Conservation (phyloP, 768 basidiomycete genomes). For the Tulasnella sp. region DNA sequence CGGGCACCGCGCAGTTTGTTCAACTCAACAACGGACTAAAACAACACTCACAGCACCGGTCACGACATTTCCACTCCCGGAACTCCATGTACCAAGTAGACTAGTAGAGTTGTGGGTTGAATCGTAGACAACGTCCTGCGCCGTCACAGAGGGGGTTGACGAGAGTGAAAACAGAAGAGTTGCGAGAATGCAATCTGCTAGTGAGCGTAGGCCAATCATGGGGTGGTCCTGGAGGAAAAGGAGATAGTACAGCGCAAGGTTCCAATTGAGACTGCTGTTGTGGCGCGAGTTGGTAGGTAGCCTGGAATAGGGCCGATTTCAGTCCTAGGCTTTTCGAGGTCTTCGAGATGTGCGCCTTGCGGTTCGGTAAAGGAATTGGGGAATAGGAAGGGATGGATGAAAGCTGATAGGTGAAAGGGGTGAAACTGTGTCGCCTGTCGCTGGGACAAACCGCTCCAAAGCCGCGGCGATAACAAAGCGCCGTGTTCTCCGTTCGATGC, state of each 20-base stretch:
- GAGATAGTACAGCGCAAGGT: not conserved
- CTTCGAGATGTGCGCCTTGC: too few species aligned
- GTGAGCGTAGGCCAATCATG: not conserved
- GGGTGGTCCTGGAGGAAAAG: not conserved
- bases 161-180: not conserved
- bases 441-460: too few species aligned
- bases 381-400: too few species aligned
- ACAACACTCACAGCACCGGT: slow-evolving; percentile 65
- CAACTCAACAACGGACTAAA: not conserved
- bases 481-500: too few species aligned
- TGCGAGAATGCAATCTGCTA: not conserved
- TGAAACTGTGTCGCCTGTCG: too few species aligned
- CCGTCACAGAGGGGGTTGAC: not conserved
- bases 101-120: not conserved
- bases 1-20: too few species aligned
- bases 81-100: slow-evolving; percentile 73
- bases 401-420: too few species aligned
- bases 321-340: too few species aligned
- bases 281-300: too few species aligned
- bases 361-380: too few species aligned
- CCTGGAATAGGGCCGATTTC: too few species aligned
- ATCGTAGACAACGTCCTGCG: slow-evolving; percentile 5
- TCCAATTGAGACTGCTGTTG: slow-evolving; percentile 2
- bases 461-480: too few species aligned
- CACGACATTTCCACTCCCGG: slow-evolving; percentile 58